Base-by-base conservation (phyloP, 345 rosid species). In the Capsella bursapastoris region DNA sequence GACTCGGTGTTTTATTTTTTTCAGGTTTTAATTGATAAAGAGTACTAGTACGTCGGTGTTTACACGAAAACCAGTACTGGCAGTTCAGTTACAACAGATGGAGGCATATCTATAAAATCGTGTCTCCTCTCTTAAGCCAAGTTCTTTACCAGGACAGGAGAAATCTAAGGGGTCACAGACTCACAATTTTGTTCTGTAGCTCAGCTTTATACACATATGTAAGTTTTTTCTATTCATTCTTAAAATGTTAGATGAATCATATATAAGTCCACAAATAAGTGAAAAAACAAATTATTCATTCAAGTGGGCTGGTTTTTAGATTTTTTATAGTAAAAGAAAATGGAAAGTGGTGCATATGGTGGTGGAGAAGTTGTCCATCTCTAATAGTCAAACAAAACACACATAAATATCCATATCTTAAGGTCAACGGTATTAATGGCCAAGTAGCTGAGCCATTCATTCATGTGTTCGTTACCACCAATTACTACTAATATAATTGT, bases 361-460 rank as follows among this genome's bases (percentile, higher is more conserved):
- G 13, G 66, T 48, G 66, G 74, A 47, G 49, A 59, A 48, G 57
- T n/a, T 47, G 66, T 35, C 12, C 8, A 15, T 32, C 9, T 14
- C 16, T n/a, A 47, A 6, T n/a, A n/a, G 50, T 25, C 43, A 65
- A 16, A 49, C 16, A 27, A 52, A 25, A 1, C 25, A 22, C 25
- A 44, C 43, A 40, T 10, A 28, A 57, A 53, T 29, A 55, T 29
- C 13, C 4, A 50, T 55, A 27, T 22, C 35, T 9, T 3, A 37
- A 48, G 8, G 60, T 71, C 75, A 71, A 71, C 75, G 59, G 63
- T 49, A 60, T 25, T 61, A 50, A 50, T 50, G 61, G 43, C 41
- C 18, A 61, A 40, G 61, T n/a, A 38, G 38, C 12, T 8, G 25
- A 58, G 52, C 47, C 37, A 34, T 34, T 22, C 53, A 43, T 10